phyloP scores from a whole-genome alignment of 2,329 filamentous ascomycete genomes.

The Trichoderma atrobrunneum region DNA sequence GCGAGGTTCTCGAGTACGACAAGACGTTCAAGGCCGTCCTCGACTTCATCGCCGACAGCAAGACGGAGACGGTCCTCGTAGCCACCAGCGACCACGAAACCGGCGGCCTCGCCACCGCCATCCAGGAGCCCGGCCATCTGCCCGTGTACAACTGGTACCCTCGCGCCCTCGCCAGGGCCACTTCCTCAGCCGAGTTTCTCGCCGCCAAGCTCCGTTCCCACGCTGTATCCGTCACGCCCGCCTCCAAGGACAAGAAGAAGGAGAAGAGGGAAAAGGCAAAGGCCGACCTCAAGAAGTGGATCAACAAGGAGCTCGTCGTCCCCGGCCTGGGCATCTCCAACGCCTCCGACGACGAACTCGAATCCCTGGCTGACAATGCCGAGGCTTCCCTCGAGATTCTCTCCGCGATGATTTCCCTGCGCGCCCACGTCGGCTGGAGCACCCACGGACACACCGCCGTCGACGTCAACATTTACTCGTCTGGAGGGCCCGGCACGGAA shows the following conservation, averaged over 20 bases:
- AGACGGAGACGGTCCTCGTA: slow-evolving; percentile 76
- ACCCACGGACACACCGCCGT: slow-evolving; percentile 92
- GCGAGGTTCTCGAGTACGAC: slow-evolving; percentile 95
- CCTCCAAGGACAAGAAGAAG: not conserved
- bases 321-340: slow-evolving; percentile 75
- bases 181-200: slow-evolving; percentile 74
- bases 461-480: slow-evolving; percentile 95
- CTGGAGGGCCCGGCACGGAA: slow-evolving; percentile 60
- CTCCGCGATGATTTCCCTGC: slow-evolving; percentile 80
- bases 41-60: slow-evolving; percentile 75
- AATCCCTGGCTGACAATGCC: slow-evolving; percentile 58
- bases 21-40: slow-evolving; percentile 77
- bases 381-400: slow-evolving; percentile 58
- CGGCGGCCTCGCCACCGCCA: slow-evolving; percentile 77
- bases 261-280: slow-evolving; percentile 20
- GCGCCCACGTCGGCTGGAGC: slow-evolving; percentile 88
- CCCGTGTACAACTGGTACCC: slow-evolving; percentile 77
- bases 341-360: slow-evolving; percentile 67
- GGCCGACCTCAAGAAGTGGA: slow-evolving; percentile 56
- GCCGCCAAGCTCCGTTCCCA: slow-evolving; percentile 60
- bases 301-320: slow-evolving; percentile 65
- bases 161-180: slow-evolving; percentile 68
- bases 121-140: slow-evolving; percentile 56
- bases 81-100: slow-evolving; percentile 96
- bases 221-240: slow-evolving; percentile 42